Evolutionary conservation across 345 rosid species (phyloP), one percentile per base, ranked within the genome.

Genomic region (Hibiscus syriacus): DNA sequence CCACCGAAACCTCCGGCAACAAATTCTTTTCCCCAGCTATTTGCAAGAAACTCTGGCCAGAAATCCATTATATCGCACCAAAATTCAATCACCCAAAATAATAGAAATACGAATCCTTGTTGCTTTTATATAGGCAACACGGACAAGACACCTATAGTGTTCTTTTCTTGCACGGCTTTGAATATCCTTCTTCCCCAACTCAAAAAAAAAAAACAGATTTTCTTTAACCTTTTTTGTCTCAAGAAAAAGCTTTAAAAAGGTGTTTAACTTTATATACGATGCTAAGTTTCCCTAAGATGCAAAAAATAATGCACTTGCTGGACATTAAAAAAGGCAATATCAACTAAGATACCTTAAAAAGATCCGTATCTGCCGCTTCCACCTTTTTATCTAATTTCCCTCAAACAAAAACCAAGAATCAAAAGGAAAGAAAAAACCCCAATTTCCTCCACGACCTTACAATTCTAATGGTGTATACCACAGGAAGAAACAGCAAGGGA

Each of bases 1-100:
- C 99, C 99, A 30, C 99, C 99, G 54, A 85, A 82, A 1, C 99
- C 99, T 39, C 98, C 98, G 4, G 96, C 99, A 54, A 91, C 90
- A 76, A 89, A 94, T 67, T 94, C 97, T 68, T 68, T 80, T 1
- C 96, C 97, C 87, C 87, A 87, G 66, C 87, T 89, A 70, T 64
- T 84, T 11, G 97, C 95, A 59, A 91, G 78, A 75, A 89, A 94
- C 78, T 91, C 96, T 6, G 95, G 99, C 97, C 95, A 89, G 73
- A 94, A 91, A 74, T 91, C 98, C 99, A 91, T 91, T 25, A 9
- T 52, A 49, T 56, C 30, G n/a, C 49, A 52, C 25, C 23, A 62
- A 58, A n/a, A n/a, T 72, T 68, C 45, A 70, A 60, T 57, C 3
- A 70, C 55, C 66, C 71, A 26, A 26, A 55, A 45, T 0, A 29